A percentile compares a stretch with the other conserved stretches of the same genome.
Conservation (phyloP, 192 early-diverging fungal species). For the Chytriomyces sp. region DNA sequence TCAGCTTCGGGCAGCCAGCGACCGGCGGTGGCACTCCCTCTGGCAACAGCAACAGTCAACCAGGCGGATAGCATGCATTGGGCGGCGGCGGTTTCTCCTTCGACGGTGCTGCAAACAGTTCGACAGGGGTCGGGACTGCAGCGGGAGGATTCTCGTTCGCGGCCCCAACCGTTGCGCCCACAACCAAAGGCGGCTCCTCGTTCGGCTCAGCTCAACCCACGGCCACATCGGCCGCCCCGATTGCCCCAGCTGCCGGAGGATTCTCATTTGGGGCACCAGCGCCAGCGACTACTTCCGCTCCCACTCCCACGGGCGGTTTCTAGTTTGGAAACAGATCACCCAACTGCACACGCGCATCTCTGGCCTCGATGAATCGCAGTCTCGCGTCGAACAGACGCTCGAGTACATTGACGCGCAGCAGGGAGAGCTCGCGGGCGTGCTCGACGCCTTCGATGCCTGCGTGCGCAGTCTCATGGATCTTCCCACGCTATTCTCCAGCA, state of each 20-base stretch:
- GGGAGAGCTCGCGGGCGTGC: constrained; percentile 70
- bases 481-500: constrained; percentile 15
- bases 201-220: neutral
- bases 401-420: constrained; percentile 89
- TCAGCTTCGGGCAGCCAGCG: constrained; percentile 27
- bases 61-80: too few relatives aligned
- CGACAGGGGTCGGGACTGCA: constrained; percentile 4
- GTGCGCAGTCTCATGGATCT: constrained; percentile 40
- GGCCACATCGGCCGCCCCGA: neutral
- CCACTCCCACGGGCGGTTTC: too few relatives aligned
- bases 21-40: too few relatives aligned
- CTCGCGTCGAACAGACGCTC: constrained; percentile 81
- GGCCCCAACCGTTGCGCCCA: constrained; percentile 4
- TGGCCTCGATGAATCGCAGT: constrained; percentile 73
- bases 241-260: neutral
- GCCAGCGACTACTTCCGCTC: neutral
- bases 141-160: constrained; percentile 18
- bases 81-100: constrained; percentile 5
- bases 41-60: too few relatives aligned
- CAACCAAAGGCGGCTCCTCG: neutral
- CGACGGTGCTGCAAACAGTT: too few relatives aligned
- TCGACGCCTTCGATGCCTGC: constrained; percentile 81
- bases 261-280: constrained; percentile 24
- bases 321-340: too few relatives aligned
- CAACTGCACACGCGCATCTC: constrained; percentile 74